These are phyloP conservation scores for Bidens hawaiensis DNA, from an alignment of 140 eudicot species.

Conservation along the genomic window DNA sequence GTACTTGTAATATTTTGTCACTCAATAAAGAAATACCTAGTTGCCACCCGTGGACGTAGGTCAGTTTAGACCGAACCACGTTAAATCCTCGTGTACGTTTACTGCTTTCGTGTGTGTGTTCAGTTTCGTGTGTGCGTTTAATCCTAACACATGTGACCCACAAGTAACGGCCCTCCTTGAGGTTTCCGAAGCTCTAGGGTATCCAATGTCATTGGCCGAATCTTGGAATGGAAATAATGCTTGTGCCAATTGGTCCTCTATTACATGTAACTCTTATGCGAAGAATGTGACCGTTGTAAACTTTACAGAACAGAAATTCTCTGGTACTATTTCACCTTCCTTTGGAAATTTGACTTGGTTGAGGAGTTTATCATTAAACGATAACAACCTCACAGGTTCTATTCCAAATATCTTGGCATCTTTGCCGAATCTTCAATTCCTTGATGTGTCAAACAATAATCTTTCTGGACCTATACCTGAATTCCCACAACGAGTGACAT, in stretches of 20 bases:
- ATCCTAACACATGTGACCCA: too few species aligned
- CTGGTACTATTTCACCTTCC: not conserved
- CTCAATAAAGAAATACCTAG: too few species aligned
- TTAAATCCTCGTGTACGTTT: too few species aligned
- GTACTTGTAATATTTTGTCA: too few species aligned
- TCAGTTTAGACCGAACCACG: too few species aligned
- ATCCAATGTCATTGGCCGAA: constrained; percentile 48
- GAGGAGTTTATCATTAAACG: not conserved
- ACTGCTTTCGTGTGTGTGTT: too few species aligned
- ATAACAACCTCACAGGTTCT: not conserved
- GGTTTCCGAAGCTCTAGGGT: constrained; percentile 40
- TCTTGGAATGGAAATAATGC: constrained; percentile 29
- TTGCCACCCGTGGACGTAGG: too few species aligned
- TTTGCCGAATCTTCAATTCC: not conserved
- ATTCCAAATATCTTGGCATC: constrained; percentile 9
- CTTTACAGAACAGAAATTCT: not conserved
- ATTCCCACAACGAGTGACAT: not conserved
- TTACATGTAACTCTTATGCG: not conserved
- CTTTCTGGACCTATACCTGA: not conserved
- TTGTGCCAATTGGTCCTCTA: not conserved
- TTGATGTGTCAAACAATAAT: too few species aligned
- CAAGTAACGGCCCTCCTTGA: constrained; percentile 51
- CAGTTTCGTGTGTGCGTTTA: too few species aligned
- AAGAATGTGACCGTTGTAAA: not conserved
- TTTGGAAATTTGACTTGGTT: not conserved